Conservation (phyloP, 1,284 basidiomycete species). For the Ganoderma resinaceum region DNA sequence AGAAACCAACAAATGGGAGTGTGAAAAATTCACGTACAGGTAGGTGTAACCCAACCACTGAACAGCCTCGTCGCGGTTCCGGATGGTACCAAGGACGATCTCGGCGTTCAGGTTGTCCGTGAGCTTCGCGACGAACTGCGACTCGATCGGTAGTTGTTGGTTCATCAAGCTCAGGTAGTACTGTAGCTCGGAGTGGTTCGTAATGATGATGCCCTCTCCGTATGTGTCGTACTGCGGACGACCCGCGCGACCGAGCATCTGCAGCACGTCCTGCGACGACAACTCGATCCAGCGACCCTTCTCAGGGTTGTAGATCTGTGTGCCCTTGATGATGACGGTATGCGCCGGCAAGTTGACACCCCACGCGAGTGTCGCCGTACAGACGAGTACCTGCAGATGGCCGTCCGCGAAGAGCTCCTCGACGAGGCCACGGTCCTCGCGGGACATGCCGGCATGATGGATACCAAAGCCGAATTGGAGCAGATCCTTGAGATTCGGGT, state of each 20-base stretch:
- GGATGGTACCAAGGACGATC: constrained; percentile 94
- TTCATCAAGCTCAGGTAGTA: constrained; percentile 96
- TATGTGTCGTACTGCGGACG: constrained; percentile 98
- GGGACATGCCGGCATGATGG: constrained; percentile 99
- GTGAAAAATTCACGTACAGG: constrained; percentile 61
- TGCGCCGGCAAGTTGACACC: constrained; percentile 99
- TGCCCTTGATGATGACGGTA: constrained; percentile 99
- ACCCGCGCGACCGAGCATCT: constrained; percentile 99
- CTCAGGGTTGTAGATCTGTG: constrained; percentile 99
- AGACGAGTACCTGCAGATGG: constrained; percentile 94
- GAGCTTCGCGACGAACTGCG: constrained; percentile 91
- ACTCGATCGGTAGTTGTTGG: constrained; percentile 97
- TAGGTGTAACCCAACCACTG: constrained; percentile 98
- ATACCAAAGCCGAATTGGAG: constrained; percentile 98
- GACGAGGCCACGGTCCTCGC: constrained; percentile 91
- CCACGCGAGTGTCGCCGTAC: constrained; percentile 98
- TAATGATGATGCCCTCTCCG: constrained; percentile 99
- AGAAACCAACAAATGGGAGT: not conserved
- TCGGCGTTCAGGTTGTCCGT: constrained; percentile 98
- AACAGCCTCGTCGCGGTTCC: constrained; percentile 97
- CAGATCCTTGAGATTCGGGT: constrained; percentile 87
- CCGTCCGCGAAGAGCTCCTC: constrained; percentile 96
- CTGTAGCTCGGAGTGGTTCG: constrained; percentile 96
- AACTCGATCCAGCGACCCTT: constrained; percentile 98
- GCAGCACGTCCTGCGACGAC: constrained; percentile 95